Conservation (phyloP, 2,329 filamentous ascomycete species). For the Pezicula carpinea region DNA sequence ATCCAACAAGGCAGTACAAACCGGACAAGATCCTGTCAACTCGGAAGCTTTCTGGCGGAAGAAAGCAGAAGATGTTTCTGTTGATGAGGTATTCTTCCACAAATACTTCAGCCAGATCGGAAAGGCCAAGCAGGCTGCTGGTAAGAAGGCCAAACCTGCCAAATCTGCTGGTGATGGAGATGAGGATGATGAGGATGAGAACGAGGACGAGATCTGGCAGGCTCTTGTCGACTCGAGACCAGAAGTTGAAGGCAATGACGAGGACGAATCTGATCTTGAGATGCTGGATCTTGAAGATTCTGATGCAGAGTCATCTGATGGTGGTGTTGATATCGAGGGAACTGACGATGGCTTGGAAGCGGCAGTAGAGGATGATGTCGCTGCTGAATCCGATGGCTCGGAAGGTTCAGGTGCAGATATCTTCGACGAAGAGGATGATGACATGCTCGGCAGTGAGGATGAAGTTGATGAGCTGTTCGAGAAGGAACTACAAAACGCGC, state of each 20-base stretch:
- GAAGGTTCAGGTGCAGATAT: slow-evolving; percentile 21
- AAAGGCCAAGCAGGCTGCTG: slow-evolving; percentile 52
- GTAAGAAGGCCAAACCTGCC: slow-evolving; percentile 51
- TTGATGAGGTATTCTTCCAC: slow-evolving; percentile 97
- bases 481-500: slow-evolving; percentile 27
- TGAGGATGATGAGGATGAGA: slow-evolving; percentile 52
- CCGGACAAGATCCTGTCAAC: slow-evolving; percentile 66
- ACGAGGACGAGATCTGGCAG: slow-evolving; percentile 85
- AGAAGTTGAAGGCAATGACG: slow-evolving; percentile 64
- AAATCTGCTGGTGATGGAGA: slow-evolving; percentile 40
- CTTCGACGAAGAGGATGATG: slow-evolving; percentile 26
- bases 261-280: slow-evolving; percentile 46
- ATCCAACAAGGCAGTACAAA: slow-evolving; percentile 36
- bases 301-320: slow-evolving; percentile 29
- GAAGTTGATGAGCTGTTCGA: slow-evolving; percentile 40
- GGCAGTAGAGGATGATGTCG: slow-evolving; percentile 34
- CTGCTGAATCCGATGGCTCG: slow-evolving; percentile 31
- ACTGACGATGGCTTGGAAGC: slow-evolving; percentile 41
- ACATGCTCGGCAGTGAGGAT: slow-evolving; percentile 40
- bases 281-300: slow-evolving; percentile 50
- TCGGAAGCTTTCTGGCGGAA: slow-evolving; percentile 87
- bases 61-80: slow-evolving; percentile 80
- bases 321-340: slow-evolving; percentile 36
- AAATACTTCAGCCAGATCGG: slow-evolving; percentile 82
- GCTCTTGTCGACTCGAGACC: slow-evolving; percentile 78